Evolutionary conservation across 768 basidiomycete genomes (phyloP), one percentile per base, ranked within the genome.

Genomic region (Kwoniella bestiolae): DNA sequence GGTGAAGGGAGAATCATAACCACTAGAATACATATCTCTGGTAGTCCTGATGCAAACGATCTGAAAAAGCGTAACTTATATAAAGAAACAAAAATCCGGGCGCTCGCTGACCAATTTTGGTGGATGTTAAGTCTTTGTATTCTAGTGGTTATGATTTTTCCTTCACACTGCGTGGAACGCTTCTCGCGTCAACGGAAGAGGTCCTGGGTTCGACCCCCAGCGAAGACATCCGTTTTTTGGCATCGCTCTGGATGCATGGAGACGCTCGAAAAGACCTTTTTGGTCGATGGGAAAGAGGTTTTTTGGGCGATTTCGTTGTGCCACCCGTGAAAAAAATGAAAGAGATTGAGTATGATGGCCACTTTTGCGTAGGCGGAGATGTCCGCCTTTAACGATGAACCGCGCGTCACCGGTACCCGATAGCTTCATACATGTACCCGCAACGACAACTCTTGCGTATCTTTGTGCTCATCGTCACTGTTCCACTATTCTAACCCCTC

Each of bases 151-250:
- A 55, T 55, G 28, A 55, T 29, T 28, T 29, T 35, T 34, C 31
- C 52, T 55, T 55, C 52, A 55, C 52, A 55, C 50, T 6, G 11
- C 11, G 11, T 6, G 11, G 23, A 41, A 41, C 38, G 23, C 46
- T 11, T 47, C 25, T 28, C 14, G 29, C 8, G n/a, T 12, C 16
- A 26, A 16, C 52, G 52, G 32, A 34, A 35, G 52, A 55, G 52
- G 52, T 55, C 52, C 23, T 12, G 31, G 52, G 52, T 55, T 55
- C 52, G 52, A 55, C 11, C 52, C 52, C 52, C 31, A 12, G 23
- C 26, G 29, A 35, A 29, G 32, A 55, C 52, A 55, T 34, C 34
- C 32, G n/a, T 55, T 55, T 55, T 32, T 28, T 6, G 18, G 46
- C 46, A 18, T 12, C 18, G 12, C 35, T 2, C 11, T 4, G 4